Percentiles rank a stretch among this genome's conserved stretches.
Conservation (phyloP, 768 basidiomycete genomes). For the Suillus sp. region DNA sequence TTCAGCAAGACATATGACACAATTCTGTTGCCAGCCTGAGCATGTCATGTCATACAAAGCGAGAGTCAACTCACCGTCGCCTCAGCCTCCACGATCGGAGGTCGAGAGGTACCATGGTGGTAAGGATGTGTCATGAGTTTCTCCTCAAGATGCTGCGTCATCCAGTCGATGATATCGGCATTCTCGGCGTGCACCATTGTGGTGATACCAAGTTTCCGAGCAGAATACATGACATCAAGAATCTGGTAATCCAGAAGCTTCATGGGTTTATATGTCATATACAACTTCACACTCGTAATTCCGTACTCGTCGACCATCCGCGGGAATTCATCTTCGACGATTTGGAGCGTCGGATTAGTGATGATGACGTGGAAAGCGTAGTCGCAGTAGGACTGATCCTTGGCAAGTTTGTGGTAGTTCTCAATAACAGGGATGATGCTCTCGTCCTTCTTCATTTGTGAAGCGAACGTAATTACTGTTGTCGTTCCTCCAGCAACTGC, state of each 20-base stretch:
- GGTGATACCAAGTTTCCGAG: conserved; percentile 23
- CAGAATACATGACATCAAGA: conserved; percentile 33
- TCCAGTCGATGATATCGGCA: conserved; percentile 22
- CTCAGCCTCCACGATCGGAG: conserved; percentile 23
- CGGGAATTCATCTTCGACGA: conserved; percentile 36
- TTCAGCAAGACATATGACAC: conserved; percentile 20
- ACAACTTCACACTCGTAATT: conserved; percentile 37
- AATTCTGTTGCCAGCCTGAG: conserved; percentile 9
- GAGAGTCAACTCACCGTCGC: conserved; percentile 12
- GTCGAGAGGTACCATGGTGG: conserved; percentile 22
- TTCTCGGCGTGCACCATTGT: conserved; percentile 25
- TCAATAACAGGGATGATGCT: conserved; percentile 32
- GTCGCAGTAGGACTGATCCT: conserved; percentile 32
- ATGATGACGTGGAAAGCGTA: conserved; percentile 39
- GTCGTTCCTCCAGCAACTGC: conserved; percentile 37
- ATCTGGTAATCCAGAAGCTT: conserved; percentile 36
- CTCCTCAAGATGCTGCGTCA: conserved; percentile 18
- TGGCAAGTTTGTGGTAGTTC: conserved; percentile 35
- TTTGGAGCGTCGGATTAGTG: conserved; percentile 34
- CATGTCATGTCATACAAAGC: neutral
- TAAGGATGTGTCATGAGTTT: conserved; percentile 23
- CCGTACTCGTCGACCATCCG: conserved; percentile 34
- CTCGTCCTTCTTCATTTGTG: conserved; percentile 25
- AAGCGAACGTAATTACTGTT: conserved; percentile 39
- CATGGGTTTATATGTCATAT: conserved; percentile 38